A percentile compares a stretch with the other conserved stretches of the same genome.
Conservation (phyloP, 495 filamentous ascomycete species). For the Hamigera avellanea region DNA sequence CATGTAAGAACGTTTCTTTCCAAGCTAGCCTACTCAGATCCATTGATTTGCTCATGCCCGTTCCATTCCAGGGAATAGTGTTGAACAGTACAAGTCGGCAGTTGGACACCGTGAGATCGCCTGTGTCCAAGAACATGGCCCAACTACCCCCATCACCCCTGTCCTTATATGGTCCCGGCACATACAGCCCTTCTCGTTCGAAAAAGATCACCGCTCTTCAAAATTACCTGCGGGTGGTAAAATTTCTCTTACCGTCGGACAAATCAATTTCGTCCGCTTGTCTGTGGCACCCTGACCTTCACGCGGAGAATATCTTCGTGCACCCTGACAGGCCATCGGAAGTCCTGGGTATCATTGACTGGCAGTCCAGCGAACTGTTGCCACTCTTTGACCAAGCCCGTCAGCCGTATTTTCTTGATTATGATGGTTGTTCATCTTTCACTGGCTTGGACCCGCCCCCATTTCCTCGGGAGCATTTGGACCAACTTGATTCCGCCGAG, state of each 20-base stretch:
- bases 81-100: constrained; percentile 14
- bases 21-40: too few relatives aligned
- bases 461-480: constrained; percentile 11
- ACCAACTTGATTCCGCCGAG: constrained; percentile 8
- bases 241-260: constrained; percentile 15
- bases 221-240: constrained; percentile 15
- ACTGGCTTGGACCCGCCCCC: constrained; percentile 7
- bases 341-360: constrained; percentile 22
- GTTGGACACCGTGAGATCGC: constrained; percentile 17
- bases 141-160: constrained; percentile 12
- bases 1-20: constrained; percentile 4
- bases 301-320: constrained; percentile 27
- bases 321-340: constrained; percentile 15
- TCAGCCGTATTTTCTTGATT: constrained; percentile 17
- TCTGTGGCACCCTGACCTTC: constrained; percentile 27
- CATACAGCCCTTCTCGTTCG: constrained; percentile 12
- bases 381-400: constrained; percentile 19
- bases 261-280: constrained; percentile 9
- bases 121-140: constrained; percentile 12
- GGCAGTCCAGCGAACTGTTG: constrained; percentile 17
- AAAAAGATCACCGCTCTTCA: constrained; percentile 17
- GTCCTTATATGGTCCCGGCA: constrained; percentile 19
- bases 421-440: constrained; percentile 10
- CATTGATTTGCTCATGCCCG: too few relatives aligned
- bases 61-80: constrained; percentile 11